phyloP scores from a whole-genome alignment of 2,329 filamentous ascomycete genomes.

The Penicillium sp. region DNA sequence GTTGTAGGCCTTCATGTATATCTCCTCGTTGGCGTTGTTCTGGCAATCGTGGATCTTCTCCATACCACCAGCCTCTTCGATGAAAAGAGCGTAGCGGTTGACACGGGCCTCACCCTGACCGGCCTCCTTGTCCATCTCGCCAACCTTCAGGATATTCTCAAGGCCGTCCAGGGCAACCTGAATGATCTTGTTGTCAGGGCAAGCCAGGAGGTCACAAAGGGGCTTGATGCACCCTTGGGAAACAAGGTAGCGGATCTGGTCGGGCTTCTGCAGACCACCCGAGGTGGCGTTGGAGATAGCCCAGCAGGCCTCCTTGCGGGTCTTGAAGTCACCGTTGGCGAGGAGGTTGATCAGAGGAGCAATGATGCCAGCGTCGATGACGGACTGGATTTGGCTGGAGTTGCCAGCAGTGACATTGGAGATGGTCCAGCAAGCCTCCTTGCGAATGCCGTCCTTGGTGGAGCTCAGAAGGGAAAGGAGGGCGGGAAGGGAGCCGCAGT shows the following conservation, averaged over 20 bases:
- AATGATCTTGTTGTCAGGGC: slow-evolving; percentile 99
- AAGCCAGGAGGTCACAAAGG: slow-evolving; percentile 88
- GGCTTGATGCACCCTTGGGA: slow-evolving; percentile 94
- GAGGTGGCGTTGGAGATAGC: slow-evolving; percentile 98
- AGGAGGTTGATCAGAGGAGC: slow-evolving; percentile 93
- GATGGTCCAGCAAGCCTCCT: slow-evolving; percentile 99
- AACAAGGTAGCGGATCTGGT: slow-evolving; percentile 96
- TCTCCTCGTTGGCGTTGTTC: slow-evolving; percentile 99
- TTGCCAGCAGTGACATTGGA: slow-evolving; percentile 99
- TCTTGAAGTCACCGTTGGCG: slow-evolving; percentile 97
- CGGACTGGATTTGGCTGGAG: slow-evolving; percentile 93
- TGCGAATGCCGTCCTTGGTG: slow-evolving; percentile 97
- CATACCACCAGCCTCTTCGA: slow-evolving; percentile 98
- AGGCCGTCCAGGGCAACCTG: slow-evolving; percentile 96
- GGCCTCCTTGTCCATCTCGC: slow-evolving; percentile 95
- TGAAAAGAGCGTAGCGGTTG: slow-evolving; percentile 96
- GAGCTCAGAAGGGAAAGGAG: slow-evolving; percentile 93
- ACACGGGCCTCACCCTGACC: slow-evolving; percentile 57
- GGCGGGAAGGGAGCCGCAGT: slow-evolving; percentile 89
- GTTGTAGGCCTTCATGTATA: slow-evolving; percentile 99
- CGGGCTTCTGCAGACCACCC: slow-evolving; percentile 95
- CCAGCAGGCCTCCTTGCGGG: slow-evolving; percentile 98
- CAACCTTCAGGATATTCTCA: slow-evolving; percentile 99
- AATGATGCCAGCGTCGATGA: slow-evolving; percentile 96
- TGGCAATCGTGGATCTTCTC: slow-evolving; percentile 99